Conservation (phyloP, 1,284 basidiomycete species). For the Apiotrichum akiyoshidainum region DNA sequence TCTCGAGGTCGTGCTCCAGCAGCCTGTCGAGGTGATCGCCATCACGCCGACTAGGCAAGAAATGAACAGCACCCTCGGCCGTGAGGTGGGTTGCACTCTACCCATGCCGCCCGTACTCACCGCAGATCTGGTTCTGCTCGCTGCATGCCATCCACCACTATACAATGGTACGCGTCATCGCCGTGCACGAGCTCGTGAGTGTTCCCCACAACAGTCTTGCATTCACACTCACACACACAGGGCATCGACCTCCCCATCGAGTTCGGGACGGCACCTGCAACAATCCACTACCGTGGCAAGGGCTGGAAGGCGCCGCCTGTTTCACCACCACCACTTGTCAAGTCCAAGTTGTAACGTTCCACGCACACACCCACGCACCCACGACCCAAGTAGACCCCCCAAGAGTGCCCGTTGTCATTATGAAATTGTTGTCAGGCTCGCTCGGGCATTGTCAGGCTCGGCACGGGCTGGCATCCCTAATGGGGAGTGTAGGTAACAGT, state of each 20-base stretch:
- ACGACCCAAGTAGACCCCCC: no score
- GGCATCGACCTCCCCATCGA: constrained; percentile 40
- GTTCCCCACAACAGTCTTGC: neutral
- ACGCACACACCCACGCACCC: no score
- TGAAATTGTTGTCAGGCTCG: no score
- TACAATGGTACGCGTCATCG: constrained; percentile 47
- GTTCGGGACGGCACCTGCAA: constrained; percentile 48
- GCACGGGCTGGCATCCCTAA: no score
- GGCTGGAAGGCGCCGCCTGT: constrained; percentile 20
- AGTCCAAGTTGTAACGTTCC: constrained; percentile 19
- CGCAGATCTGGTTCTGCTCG: constrained; percentile 47
- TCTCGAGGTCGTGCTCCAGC: constrained; percentile 26
- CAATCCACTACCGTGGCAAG: constrained; percentile 35
- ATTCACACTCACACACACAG: constrained; percentile 12
- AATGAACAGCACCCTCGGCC: constrained; percentile 38
- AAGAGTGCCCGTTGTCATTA: no score
- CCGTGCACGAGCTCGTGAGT: constrained; percentile 47
- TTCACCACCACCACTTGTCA: neutral
- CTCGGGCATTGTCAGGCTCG: no score
- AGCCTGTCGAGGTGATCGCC: constrained; percentile 34
- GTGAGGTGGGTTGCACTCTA: constrained; percentile 34
- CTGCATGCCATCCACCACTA: constrained; percentile 48
- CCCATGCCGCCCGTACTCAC: neutral
- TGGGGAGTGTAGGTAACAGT: no score
- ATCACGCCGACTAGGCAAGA: constrained; percentile 41